Base-by-base conservation (phyloP, 108 stramenopile species). In the Fistulifera pelliculosa region DNA sequence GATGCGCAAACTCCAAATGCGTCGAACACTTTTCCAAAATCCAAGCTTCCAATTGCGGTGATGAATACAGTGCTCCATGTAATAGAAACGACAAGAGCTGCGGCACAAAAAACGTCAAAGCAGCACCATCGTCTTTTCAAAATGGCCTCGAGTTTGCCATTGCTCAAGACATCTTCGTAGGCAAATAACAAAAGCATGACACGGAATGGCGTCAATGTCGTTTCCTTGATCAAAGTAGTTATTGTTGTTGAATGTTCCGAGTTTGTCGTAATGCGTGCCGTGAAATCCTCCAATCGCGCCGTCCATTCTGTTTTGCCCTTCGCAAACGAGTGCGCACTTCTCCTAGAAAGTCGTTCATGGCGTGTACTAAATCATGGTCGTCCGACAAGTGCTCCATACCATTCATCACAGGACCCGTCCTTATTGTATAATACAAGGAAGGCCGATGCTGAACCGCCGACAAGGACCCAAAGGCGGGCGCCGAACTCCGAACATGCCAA, bases 171-270 rank as follows among this genome's bases (percentile, higher is more conserved):
- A 58, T 92, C 85, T 58, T 91, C 85, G 42, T 87, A 81, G 0
- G 90, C 90, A 82, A 80, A 92, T 22, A 92, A 60, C 58, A 87
- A 83, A 27, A 92, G 38, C 45, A 92, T 52, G 14, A 84, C 83
- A 23, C 79, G 74, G 51, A 92, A 92, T 47, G 90, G 85, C 10
- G 67, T 79, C 53, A 56, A 18, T 39, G 67, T 65, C 60, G 43
- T 28, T 6, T 17, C 21, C 11, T 45, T 17, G 15, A 78, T 35
- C 76, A 77, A 22, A 64, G 54, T 31, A n/a, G n/a, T 18, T 21
- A 60, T 22, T 17, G 59, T 41, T 21, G 43, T 62, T 21, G 31
- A 35, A 61, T 54, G 16, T 47, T 27, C 15, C 41, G 5, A 27
- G 44, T 39, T 43, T 17, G 21, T 41, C 23, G 6, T 23, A 24